These are phyloP conservation scores for Wallacemonas sp. DNA, from an alignment of 208 protist genomes.

Conservation along the genomic window DNA sequence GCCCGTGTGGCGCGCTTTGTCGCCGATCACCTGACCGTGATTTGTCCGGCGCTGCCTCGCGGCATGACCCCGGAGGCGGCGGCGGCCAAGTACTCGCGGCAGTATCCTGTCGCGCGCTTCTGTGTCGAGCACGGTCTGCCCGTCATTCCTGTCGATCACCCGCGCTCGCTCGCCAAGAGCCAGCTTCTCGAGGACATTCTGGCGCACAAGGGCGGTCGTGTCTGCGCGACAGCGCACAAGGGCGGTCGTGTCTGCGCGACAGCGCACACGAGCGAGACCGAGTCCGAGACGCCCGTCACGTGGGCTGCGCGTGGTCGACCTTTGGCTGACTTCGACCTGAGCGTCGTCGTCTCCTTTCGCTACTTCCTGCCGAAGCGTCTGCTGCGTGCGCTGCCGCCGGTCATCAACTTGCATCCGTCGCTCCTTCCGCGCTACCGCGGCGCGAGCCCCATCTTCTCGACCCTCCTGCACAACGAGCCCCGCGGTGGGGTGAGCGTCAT, in stretches of 20 bases:
- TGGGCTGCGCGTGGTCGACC: constrained; percentile 37
- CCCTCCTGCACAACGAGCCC: constrained; percentile 71
- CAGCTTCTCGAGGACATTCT: constrained; percentile 58
- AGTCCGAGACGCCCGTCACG: constrained; percentile 10
- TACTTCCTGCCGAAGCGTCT: constrained; percentile 81
- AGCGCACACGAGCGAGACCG: constrained; percentile 11
- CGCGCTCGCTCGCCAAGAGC: constrained; percentile 58
- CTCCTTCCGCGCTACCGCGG: constrained; percentile 87
- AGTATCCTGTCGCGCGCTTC: constrained; percentile 83
- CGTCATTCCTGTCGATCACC: constrained; percentile 71
- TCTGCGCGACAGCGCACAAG: constrained; percentile 7
- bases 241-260: constrained; percentile 1
- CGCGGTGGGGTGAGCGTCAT: constrained; percentile 79
- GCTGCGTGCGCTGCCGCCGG: constrained; percentile 59
- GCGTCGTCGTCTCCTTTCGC: constrained; percentile 86
- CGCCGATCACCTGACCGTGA: constrained; percentile 62
- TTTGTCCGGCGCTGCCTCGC: constrained; percentile 71
- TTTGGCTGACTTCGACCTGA: constrained; percentile 66
- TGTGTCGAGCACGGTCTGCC: constrained; percentile 60
- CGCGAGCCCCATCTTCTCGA: constrained; percentile 87
- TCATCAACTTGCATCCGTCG: constrained; percentile 91
- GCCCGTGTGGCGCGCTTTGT: constrained; percentile 27
- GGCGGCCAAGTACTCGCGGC: constrained; percentile 46
- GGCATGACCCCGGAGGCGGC: constrained; percentile 35
- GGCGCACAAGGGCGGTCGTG: constrained; percentile 4